Percentiles rank a stretch among this genome's conserved stretches.
These are phyloP conservation scores for Parathielavia appendiculata DNA, from an alignment of 495 filamentous ascomycete species.

Conservation along the genomic window DNA sequence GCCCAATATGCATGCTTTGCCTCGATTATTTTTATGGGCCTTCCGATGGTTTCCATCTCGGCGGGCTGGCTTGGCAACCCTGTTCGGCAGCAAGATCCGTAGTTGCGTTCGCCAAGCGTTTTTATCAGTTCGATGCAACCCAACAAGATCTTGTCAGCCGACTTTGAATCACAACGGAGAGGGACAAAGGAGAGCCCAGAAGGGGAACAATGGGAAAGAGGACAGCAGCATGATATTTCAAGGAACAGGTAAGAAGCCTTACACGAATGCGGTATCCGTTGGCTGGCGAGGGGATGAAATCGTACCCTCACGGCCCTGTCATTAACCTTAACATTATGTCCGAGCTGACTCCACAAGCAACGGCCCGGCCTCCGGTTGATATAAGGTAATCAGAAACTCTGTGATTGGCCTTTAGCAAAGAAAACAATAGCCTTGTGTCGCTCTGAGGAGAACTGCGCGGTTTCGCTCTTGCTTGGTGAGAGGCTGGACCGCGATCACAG, in stretches of 20 bases:
- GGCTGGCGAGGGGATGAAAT: no score
- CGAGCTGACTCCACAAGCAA: background rate
- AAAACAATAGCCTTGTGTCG: background rate
- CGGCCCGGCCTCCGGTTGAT: background rate
- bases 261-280: no score
- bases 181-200: background rate
- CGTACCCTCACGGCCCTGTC: no score
- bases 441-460: background rate
- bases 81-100: conserved; percentile 1
- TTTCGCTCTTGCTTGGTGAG: no score
- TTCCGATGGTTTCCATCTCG: background rate
- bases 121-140: conserved; percentile 28
- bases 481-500: no score
- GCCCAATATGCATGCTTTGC: background rate
- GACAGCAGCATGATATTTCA: background rate
- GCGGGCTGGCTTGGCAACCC: conserved; percentile 13
- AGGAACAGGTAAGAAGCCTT: no score
- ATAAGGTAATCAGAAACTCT: conserved; percentile 10
- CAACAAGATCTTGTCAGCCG: background rate
- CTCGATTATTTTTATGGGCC: conserved; percentile 1
- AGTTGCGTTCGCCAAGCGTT: conserved; percentile 24
- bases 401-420: conserved; percentile 15
- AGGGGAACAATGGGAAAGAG: background rate
- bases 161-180: background rate
- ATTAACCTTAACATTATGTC: no score